These are phyloP conservation scores for Penicillium sp. DNA, from an alignment of 2,329 filamentous ascomycete genomes.

Conservation along the genomic window DNA sequence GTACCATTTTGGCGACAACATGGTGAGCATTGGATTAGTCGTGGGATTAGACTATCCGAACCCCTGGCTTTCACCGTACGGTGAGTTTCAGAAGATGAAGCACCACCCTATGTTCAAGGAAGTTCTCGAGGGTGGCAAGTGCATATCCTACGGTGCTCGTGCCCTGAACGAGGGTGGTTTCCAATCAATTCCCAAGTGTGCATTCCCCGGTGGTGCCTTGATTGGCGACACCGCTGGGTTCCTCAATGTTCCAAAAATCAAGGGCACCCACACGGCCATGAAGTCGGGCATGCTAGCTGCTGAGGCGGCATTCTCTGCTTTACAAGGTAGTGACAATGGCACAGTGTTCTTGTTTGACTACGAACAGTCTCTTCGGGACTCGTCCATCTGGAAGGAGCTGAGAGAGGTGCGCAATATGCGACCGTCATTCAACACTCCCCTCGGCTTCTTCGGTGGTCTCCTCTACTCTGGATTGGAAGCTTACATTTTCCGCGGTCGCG, in stretches of 20 bases:
- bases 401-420: conserved; percentile 96
- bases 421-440: conserved; percentile 80
- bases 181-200: conserved; percentile 94
- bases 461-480: conserved; percentile 91
- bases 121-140: conserved; percentile 91
- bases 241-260: conserved; percentile 96
- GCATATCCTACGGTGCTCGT: conserved; percentile 90
- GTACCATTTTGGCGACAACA: conserved; percentile 98
- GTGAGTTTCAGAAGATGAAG: conserved; percentile 98
- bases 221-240: conserved; percentile 96
- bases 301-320: conserved; percentile 76
- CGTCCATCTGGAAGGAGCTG: conserved; percentile 87
- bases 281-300: conserved; percentile 94
- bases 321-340: conserved; percentile 54
- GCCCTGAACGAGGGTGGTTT: conserved; percentile 92
- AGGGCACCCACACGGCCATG: conserved; percentile 97
- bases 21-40: conserved; percentile 86
- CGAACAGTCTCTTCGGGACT: conserved; percentile 78
- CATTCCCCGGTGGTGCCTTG: conserved; percentile 90
- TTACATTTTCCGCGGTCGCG: conserved; percentile 74
- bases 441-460: conserved; percentile 85
- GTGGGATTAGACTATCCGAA: conserved; percentile 93
- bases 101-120: conserved; percentile 84
- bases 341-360: conserved; percentile 92
- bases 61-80: conserved; percentile 91